Base-by-base conservation (phyloP, 805 yeast species). In the Lachancea cidri region DNA sequence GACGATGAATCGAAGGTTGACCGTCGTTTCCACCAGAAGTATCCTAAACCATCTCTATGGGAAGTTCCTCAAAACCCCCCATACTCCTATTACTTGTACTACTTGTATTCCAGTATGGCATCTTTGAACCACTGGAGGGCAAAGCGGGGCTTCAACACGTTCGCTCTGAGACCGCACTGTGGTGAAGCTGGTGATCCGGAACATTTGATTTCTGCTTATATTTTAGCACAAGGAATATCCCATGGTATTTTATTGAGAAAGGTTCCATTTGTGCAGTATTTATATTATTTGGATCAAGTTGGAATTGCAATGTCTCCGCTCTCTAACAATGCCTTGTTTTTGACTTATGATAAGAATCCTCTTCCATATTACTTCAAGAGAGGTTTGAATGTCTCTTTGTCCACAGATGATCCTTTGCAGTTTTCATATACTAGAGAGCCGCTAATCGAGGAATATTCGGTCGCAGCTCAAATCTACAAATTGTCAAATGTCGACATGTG, bases 131-230 rank as follows among this genome's bases (percentile, higher is more conserved):
- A 82, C 48, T 83, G 91, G 79, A 77, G 99, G 65, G 67, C 72
- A 25, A 72, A 69, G 43, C 74, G 89, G 43, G 83, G 85, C 0
- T 84, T 78, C 65, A 89, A 85, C 61, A 89, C 97, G 0, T 82
- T 93, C 65, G 94, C 87, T n/a, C 69, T 93, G 54, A 77, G 98
- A 55, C 99, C 99, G 3, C 99, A 93, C 64, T 86, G 96, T 53
- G 99, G 99, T 48, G 99, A 93, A 65, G 99, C 98, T n/a, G 99
- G 99, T 45, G 98, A 93, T 58, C 97, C 98, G 1, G 98, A 93
- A 57, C 98, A 93, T 68, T 72, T 94, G 57, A 86, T 89, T 34
- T 76, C 89, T 38, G 89, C 98, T 1, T 93, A 84, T 55, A 66
- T 93, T 55, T 78, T 93, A 1, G 81, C 97, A 1, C 94, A 91